These are phyloP conservation scores for Floccularia luteovirens DNA, from an alignment of 768 basidiomycete genomes.

Conservation along the genomic window DNA sequence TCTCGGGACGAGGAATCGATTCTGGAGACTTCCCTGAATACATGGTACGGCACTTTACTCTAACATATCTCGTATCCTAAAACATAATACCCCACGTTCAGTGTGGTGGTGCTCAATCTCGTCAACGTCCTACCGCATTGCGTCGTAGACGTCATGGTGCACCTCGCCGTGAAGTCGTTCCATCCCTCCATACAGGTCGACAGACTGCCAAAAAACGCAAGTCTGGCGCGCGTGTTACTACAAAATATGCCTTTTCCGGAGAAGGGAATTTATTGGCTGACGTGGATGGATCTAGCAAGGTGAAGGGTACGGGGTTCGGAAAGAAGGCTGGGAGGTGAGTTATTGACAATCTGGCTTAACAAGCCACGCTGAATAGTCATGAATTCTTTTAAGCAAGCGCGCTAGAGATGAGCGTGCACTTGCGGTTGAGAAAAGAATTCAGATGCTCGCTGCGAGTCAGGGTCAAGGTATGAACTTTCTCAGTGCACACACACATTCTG, in stretches of 20 bases:
- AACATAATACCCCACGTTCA: constrained; percentile 14
- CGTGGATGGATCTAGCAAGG: constrained; percentile 21
- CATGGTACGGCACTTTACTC: constrained; percentile 40
- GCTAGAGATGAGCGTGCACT: constrained; percentile 73
- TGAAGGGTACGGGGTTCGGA: constrained; percentile 55
- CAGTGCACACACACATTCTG: background rate
- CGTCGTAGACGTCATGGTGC: constrained; percentile 29
- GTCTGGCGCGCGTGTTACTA: constrained; percentile 60
- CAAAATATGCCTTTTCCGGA: constrained; percentile 52
- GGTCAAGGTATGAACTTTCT: constrained; percentile 17
- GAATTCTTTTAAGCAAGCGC: constrained; percentile 46
- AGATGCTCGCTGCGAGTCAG: constrained; percentile 31
- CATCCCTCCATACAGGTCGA: constrained; percentile 50
- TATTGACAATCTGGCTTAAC: background rate
- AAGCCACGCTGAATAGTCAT: background rate
- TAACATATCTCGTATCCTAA: background rate
- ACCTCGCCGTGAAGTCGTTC: constrained; percentile 28
- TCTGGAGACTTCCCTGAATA: constrained; percentile 67
- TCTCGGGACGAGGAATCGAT: constrained; percentile 43
- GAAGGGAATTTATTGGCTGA: constrained; percentile 46
- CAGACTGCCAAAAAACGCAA: constrained; percentile 67
- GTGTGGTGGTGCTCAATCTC: constrained; percentile 77
- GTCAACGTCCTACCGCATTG: constrained; percentile 43
- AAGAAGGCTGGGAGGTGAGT: constrained; percentile 62
- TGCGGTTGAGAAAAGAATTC: constrained; percentile 61